Evolutionary conservation across 352 stramenopile genomes (phyloP), one percentile per base, ranked within the genome.

Genomic region (Lagenidium sp.): DNA sequence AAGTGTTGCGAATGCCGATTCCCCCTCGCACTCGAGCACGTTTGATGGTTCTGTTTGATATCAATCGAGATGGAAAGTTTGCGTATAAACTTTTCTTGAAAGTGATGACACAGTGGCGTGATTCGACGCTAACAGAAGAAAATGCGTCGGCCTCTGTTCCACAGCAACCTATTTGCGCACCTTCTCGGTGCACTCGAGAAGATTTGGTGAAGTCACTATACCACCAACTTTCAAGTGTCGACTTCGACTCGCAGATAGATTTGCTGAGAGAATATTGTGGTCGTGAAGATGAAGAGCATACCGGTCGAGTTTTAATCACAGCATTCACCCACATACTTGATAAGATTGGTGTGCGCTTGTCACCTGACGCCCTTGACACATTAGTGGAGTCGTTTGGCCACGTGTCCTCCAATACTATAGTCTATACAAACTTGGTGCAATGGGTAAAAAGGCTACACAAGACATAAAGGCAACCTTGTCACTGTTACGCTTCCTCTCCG

Each of bases 61-160:
- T 88, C 6, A 63, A 66, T 30, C 62, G 74, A 0, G 51, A 82
- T 37, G 63, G 59, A 2, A 52, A 55, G 28, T 69, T 92, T 25
- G 78, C 79, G 4, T 88, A 75, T 44, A 77, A 73, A 32, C 52
- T 92, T 1, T 87, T 87, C 22, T 47, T 92, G 16, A 87, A 87
- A 42, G 68, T 75, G 1, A 68, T 87, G 13, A 73, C 68, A 7
- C 75, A 85, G 40, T 82, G 67, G 69, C 52, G n/a, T n/a, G 41
- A 6, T 39, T 48, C 45, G 20, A 36, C 40, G 22, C 36, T 6
- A 16, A 38, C 15, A 13, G 12, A 26, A 8, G 5, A 38, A 15
- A 23, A 23, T 4, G 28, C 8, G 28, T 15, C 28, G 8, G 8
- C 28, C 8, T 32, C 13, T n/a, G n/a, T n/a, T n/a, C 20, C 10